These are phyloP conservation scores for Leucocoprinus leucothites DNA, from an alignment of 768 basidiomycete genomes.

Conservation along the genomic window DNA sequence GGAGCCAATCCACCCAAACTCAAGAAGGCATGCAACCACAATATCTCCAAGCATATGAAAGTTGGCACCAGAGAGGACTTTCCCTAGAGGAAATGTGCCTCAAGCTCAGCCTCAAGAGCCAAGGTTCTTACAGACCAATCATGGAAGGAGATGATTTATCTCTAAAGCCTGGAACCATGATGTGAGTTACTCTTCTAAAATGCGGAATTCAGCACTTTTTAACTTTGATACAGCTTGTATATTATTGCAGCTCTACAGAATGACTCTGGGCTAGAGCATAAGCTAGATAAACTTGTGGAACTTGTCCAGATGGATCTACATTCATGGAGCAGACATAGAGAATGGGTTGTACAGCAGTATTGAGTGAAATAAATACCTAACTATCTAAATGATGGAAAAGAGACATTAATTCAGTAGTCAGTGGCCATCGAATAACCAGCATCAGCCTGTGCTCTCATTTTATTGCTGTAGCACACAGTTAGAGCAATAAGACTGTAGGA, in stretches of 20 bases:
- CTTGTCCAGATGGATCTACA: constrained; percentile 5
- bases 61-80: constrained; percentile 27
- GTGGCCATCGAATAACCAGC: too few species aligned
- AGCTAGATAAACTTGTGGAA: background rate
- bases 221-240: constrained; percentile 24
- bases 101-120: constrained; percentile 19
- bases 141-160: constrained; percentile 9
- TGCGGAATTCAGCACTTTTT: background rate
- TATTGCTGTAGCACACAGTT: too few species aligned
- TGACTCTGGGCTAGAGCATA: constrained; percentile 16
- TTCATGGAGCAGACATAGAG: constrained; percentile 5
- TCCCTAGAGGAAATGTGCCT: constrained; percentile 27
- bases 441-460: too few species aligned
- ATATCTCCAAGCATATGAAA: constrained; percentile 30
- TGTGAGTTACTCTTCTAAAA: constrained; percentile 22
- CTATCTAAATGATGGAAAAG: too few species aligned
- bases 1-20: background rate
- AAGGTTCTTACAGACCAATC: background rate
- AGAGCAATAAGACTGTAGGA: too few species aligned
- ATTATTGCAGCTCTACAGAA: constrained; percentile 27
- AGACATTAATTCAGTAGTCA: too few species aligned
- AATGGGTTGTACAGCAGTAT: background rate
- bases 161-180: constrained; percentile 27
- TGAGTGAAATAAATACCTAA: too few species aligned
- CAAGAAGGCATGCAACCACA: constrained; percentile 19